Evolutionary conservation across 148 eudicot species (phyloP), one percentile per base, ranked within the genome.

Genomic region (Selenicereus undatus): DNA sequence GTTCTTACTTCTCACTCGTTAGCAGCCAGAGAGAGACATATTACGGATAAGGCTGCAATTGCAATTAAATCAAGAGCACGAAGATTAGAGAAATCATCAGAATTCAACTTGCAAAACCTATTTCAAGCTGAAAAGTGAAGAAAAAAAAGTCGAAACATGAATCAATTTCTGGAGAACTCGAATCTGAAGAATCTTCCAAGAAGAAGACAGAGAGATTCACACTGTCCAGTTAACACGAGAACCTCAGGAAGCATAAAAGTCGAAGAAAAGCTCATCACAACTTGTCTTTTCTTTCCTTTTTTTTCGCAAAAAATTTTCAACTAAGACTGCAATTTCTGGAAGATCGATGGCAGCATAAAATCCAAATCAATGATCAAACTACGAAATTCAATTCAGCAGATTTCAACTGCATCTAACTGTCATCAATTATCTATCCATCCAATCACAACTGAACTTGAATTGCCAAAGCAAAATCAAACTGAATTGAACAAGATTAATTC

Each of bases 181-280:
- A 74, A 83, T 73, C 77, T 39, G 73, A 80, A 74, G 32, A 71
- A 75, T 75, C 27, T 42, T 80, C 74, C 3, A 21, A 1, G 26
- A 45, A 54, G 45, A 32, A 39, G 51, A 66, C 51, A 69, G 32
- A 68, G 75, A 81, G 66, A 27, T 9, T 36, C 14, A 42, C 27
- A 29, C 82, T 83, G 80, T 80, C 45, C 80, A 76, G 76, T 64
- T 52, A 79, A 69, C 71, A 42, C 24, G 71, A 65, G 69, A 76
- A 74, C 48, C 74, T 65, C 81, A 35, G 21, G 65, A 5, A 36
- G 45, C 6, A 42, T 36, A 56, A 60, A 30, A 43, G 30, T 36
- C n/a, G 35, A 50, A 64, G 78, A 73, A 48, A 82, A 39, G 12
- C 26, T 27, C 21, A 43, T 43, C 62, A 50, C 51, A 75, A 75